Percentiles rank a stretch among this genome's conserved stretches.
Evolutionary conservation across 148 eudicot genomes (phyloP).

Genomic region (Polygonum aviculare): DNA sequence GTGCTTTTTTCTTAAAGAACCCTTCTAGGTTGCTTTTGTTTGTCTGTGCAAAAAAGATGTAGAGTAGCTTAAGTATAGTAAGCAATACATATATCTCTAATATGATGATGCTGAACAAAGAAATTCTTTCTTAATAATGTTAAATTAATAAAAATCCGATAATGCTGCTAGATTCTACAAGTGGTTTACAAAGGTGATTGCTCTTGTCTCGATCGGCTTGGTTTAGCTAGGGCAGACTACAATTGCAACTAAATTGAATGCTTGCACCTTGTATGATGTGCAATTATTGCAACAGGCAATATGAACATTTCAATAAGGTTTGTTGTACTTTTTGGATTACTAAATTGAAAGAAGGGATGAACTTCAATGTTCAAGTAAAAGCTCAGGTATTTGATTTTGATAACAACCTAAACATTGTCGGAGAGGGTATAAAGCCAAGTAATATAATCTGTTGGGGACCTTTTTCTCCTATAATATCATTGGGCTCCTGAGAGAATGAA

Average conservation of each 20-base stretch:
- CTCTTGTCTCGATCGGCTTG: not conserved
- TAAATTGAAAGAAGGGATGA: not conserved
- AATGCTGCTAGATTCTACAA: slow-evolving; percentile 92
- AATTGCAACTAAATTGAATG: not conserved
- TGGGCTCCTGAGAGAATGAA: too few relatives aligned
- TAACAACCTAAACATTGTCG: too few relatives aligned
- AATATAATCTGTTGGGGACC: too few relatives aligned
- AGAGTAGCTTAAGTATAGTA: not conserved
- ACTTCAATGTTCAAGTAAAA: too few relatives aligned
- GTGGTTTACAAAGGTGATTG: slow-evolving; percentile 74
- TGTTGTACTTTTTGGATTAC: not conserved
- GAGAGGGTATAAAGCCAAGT: too few relatives aligned
- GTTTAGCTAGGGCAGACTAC: not conserved
- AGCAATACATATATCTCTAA: not conserved
- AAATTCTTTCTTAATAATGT: not conserved
- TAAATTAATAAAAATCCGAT: slow-evolving; percentile 18
- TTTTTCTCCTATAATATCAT: too few relatives aligned
- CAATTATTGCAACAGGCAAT: slow-evolving; percentile 48
- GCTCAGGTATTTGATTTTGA: too few relatives aligned
- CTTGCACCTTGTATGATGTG: not conserved
- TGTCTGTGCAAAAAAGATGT: not conserved
- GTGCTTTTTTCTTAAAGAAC: not conserved
- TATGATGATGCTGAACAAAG: not conserved
- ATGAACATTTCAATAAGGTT: slow-evolving; percentile 98
- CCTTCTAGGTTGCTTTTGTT: not conserved